phyloP scores from a whole-genome alignment of 177 flowering plant genomes.

The Vitis hybrid region DNA sequence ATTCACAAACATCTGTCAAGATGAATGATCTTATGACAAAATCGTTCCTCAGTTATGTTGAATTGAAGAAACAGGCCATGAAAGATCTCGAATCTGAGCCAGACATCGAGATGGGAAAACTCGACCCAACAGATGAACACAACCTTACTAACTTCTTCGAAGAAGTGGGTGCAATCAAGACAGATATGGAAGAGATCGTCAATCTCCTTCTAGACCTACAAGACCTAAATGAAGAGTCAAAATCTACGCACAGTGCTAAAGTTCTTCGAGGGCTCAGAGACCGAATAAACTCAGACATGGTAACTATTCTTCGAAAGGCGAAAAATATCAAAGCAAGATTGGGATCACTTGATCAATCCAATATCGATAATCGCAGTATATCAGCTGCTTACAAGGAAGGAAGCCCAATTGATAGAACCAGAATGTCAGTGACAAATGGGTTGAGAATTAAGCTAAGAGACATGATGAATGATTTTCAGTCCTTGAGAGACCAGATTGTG shows the following conservation, averaged over 20 bases:
- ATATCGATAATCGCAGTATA: slow-evolving; percentile 11
- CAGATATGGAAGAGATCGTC: slow-evolving; percentile 26
- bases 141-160: slow-evolving; percentile 22
- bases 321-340: slow-evolving; percentile 18
- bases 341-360: slow-evolving; percentile 18
- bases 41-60: slow-evolving; percentile 25
- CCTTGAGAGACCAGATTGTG: slow-evolving; percentile 24
- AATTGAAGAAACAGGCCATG: slow-evolving; percentile 28
- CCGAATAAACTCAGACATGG: slow-evolving; percentile 29
- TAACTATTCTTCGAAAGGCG: slow-evolving; percentile 22
- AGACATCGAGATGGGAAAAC: slow-evolving; percentile 23
- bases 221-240: slow-evolving; percentile 20
- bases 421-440: slow-evolving; percentile 30
- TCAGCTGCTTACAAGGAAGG: slow-evolving; percentile 23
- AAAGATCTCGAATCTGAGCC: slow-evolving; percentile 17
- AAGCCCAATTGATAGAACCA: slow-evolving; percentile 25
- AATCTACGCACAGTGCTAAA: slow-evolving; percentile 20
- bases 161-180: slow-evolving; percentile 21
- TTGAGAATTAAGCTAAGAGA: slow-evolving; percentile 28
- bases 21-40: slow-evolving; percentile 25
- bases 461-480: slow-evolving; percentile 33
- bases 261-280: slow-evolving; percentile 20
- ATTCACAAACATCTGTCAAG: neutral
- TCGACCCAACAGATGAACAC: slow-evolving; percentile 15
- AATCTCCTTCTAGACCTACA: slow-evolving; percentile 23